Evolutionary conservation across 768 basidiomycete species (phyloP).

Genomic region (Termitomyces sp.): DNA sequence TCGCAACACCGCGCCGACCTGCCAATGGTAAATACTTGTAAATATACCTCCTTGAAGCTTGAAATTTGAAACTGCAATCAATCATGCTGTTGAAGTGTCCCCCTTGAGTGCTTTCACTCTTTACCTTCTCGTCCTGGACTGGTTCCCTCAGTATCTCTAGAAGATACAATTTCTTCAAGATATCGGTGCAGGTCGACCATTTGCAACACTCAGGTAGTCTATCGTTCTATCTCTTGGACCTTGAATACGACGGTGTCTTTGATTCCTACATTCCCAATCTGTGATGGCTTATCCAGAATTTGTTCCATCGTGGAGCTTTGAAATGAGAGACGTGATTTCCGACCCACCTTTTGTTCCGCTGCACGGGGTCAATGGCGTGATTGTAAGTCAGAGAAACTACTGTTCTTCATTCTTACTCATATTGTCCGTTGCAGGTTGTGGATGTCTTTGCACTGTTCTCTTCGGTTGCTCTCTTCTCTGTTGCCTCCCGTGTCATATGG

Average conservation of each 20-base stretch:
- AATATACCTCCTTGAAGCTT: constrained; percentile 1
- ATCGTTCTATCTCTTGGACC: not conserved
- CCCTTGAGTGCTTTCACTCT: constrained; percentile 1
- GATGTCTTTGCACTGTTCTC: constrained; percentile 51
- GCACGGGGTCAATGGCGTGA: constrained; percentile 26
- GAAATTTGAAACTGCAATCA: no score
- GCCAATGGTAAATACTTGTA: constrained; percentile 7
- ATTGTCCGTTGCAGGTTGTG: constrained; percentile 28
- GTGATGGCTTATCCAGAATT: constrained; percentile 17
- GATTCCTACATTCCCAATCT: not conserved
- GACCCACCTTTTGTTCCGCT: constrained; percentile 23
- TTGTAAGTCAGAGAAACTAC: constrained; percentile 26
- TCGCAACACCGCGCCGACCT: not conserved
- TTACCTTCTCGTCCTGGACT: constrained; percentile 17
- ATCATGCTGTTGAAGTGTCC: constrained; percentile 2
- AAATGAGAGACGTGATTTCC: constrained; percentile 28
- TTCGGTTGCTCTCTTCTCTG: constrained; percentile 43
- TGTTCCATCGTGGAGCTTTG: constrained; percentile 23
- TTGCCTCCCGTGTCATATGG: constrained; percentile 43
- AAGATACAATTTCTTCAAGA: constrained; percentile 15
- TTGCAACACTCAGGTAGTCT: constrained; percentile 11
- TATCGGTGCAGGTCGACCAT: constrained; percentile 35
- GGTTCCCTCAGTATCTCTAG: constrained; percentile 17
- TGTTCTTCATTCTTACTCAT: not conserved
- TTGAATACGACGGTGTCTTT: constrained; percentile 9